These are phyloP conservation scores for Agapanthus africanus DNA, from an alignment of 106 monocot genomes.

Conservation along the genomic window DNA sequence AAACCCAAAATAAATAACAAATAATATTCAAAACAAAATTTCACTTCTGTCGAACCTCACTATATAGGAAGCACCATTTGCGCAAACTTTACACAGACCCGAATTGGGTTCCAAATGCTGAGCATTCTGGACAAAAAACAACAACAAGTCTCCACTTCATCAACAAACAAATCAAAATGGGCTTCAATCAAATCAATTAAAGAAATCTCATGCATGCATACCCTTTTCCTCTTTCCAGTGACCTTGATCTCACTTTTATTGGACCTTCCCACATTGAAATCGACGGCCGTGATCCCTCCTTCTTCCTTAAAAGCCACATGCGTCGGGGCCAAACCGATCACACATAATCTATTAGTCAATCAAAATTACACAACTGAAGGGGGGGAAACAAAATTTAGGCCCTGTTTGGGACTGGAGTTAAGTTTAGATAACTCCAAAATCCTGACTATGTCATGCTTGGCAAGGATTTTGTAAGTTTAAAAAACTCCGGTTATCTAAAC, in stretches of 20 bases:
- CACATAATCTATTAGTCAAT: constrained; percentile 90
- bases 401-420: too few species aligned
- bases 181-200: too few species aligned
- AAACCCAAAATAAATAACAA: too few species aligned
- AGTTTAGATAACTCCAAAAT: too few species aligned
- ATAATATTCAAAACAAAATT: too few species aligned
- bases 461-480: too few species aligned
- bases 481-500: too few species aligned
- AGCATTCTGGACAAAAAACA: constrained; percentile 62
- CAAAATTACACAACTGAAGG: too few species aligned
- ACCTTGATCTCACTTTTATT: constrained; percentile 93
- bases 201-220: too few species aligned
- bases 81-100: constrained; percentile 66
- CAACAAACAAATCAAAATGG: too few species aligned
- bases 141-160: neutral
- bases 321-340: constrained; percentile 67
- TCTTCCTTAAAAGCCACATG: constrained; percentile 61
- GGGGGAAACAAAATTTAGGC: too few species aligned
- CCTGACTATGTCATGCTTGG: too few species aligned
- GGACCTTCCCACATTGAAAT: constrained; percentile 94
- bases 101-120: constrained; percentile 76
- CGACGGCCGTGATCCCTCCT: constrained; percentile 61
- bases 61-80: constrained; percentile 37
- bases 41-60: constrained; percentile 83
- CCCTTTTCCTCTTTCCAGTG: constrained; percentile 90